phyloP scores from a whole-genome alignment of 2,329 filamentous ascomycete species.

The Colletotrichum karsti region DNA sequence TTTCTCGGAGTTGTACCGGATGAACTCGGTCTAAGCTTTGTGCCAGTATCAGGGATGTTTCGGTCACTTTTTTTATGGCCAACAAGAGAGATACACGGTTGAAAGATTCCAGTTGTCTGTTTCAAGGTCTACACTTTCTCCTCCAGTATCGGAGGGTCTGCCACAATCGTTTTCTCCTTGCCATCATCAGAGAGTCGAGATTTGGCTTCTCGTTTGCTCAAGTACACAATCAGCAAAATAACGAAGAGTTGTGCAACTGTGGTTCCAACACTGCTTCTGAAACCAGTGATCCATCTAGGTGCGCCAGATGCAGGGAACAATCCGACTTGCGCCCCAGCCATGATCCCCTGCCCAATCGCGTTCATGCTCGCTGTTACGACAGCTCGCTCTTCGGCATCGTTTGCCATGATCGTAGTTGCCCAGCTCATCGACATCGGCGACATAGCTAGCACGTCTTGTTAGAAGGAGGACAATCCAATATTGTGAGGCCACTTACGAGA shows the following conservation, averaged over 20 bases:
- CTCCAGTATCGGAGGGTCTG: no score
- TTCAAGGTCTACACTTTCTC: no score
- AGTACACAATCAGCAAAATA: background rate
- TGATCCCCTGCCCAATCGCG: constrained; percentile 49
- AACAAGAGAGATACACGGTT: no score
- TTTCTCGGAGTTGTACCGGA: background rate
- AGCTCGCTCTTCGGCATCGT: constrained; percentile 48
- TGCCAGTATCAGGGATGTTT: background rate
- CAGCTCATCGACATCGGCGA: constrained; percentile 40
- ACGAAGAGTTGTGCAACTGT: background rate
- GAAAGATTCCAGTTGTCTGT: no score
- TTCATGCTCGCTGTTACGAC: constrained; percentile 52
- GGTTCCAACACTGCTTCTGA: background rate
- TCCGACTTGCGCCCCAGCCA: constrained; percentile 46
- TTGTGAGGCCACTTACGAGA: background rate
- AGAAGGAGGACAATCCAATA: background rate
- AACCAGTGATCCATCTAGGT: constrained; percentile 34
- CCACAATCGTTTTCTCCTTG: no score
- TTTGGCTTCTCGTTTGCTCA: background rate
- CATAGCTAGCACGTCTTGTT: no score
- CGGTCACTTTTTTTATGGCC: background rate
- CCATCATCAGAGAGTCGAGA: background rate
- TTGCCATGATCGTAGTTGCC: constrained; percentile 44
- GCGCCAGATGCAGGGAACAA: constrained; percentile 44
- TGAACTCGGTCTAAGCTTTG: background rate